Base-by-base conservation (phyloP, 257 asterid species). In the Nicotiana sylvestris region DNA sequence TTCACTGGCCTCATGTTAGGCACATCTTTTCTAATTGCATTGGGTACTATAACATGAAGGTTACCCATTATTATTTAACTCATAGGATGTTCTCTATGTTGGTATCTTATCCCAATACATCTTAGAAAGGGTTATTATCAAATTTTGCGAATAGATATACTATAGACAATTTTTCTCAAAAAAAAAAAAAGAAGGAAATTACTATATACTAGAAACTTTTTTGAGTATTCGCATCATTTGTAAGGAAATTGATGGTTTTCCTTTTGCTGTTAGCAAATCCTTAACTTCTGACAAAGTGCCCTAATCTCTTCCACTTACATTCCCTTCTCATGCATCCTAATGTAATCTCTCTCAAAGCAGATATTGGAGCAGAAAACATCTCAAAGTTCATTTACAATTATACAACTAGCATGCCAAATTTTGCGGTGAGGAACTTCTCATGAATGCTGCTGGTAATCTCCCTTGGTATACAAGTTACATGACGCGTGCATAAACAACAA, bases 371-470 rank as follows among this genome's bases (percentile, higher is more conserved):
- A 67, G 93, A 83, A 68, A 67, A 76, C 81, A 86, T 94, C 84
- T 92, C 99, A 87, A 89, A 87, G 80, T 83, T 87, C 87, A 92
- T 96, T 85, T 90, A 51, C 18, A 82, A 86, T 84, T 94, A 90
- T 83, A 88, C 91, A 62, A 84, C 83, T 84, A 86, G 88, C 94
- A 87, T 89, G 76, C 93, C 96, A 64, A 88, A 90, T 85, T 87
- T 87, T 83, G 86, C 86, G 93, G 98, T 94, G 90, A 93, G 97
- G 89, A 91, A 89, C 89, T 90, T 91, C 87, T 90, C 88, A 85
- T 89, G 89, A 88, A 74, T 89, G 84, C 84, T 84, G 68, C 85
- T 83, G 86, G 87, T 87, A 81, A 88, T 84, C 70, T 87, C 85
- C 68, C 80, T 83, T 57, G 87, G 89, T 85, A 86, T 84, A 78